Percentiles rank a stretch among this genome's conserved stretches.
Evolutionary conservation across 1,284 basidiomycete species (phyloP).

Genomic region (Hymenochaete sp.): DNA sequence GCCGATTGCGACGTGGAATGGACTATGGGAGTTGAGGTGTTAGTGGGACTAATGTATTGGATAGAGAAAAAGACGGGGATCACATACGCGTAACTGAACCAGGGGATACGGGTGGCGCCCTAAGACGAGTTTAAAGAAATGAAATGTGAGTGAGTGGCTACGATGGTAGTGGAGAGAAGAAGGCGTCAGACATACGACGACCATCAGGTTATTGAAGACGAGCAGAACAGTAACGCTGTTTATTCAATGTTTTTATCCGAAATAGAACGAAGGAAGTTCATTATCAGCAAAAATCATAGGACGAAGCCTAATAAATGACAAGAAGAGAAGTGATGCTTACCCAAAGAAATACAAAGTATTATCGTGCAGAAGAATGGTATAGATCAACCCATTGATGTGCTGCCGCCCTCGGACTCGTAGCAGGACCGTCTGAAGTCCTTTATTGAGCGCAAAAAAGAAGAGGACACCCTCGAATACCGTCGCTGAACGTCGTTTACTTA

Average conservation of each 20-base stretch:
- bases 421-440: constrained; percentile 25
- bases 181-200: constrained; percentile 27
- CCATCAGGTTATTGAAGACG: constrained; percentile 38
- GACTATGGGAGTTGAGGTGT: constrained; percentile 24
- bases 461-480: constrained; percentile 25
- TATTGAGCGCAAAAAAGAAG: constrained; percentile 33
- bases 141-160: neutral
- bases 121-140: neutral
- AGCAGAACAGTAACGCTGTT: constrained; percentile 28
- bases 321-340: constrained; percentile 20
- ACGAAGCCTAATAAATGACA: neutral
- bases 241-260: neutral
- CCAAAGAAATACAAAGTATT: constrained; percentile 35
- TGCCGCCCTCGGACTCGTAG: neutral
- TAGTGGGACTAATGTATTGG: neutral
- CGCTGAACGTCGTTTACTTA: constrained; percentile 23
- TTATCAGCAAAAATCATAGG: no score
- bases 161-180: neutral
- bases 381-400: constrained; percentile 17
- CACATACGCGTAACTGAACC: constrained; percentile 38
- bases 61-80: neutral
- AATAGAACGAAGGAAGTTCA: neutral
- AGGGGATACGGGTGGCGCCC: constrained; percentile 32
- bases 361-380: constrained; percentile 29
- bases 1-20: constrained; percentile 40